Conservation (phyloP, 2,329 filamentous ascomycete species). For the Xylariales sp. region DNA sequence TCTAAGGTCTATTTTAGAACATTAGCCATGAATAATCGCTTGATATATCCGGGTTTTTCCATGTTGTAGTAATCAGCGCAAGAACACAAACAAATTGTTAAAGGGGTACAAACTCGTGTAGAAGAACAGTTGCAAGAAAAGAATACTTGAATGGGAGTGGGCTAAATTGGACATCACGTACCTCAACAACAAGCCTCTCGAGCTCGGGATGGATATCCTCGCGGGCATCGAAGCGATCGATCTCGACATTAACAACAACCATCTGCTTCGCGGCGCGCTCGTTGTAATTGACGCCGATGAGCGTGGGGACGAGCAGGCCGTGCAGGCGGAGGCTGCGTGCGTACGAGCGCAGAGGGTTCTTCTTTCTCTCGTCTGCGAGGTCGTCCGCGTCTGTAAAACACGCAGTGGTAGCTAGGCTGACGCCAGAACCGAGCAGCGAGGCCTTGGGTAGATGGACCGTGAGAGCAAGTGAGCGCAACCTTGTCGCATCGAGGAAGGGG, state of each 20-base stretch:
- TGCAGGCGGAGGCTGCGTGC: slow-evolving; percentile 61
- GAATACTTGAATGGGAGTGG: background rate
- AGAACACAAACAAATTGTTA: background rate
- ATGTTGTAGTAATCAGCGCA: too few species aligned
- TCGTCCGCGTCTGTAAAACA: slow-evolving; percentile 51
- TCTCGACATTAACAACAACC: slow-evolving; percentile 70
- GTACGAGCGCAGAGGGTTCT: slow-evolving; percentile 48
- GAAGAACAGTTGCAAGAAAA: background rate
- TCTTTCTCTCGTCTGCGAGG: slow-evolving; percentile 12
- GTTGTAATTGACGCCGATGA: slow-evolving; percentile 79
- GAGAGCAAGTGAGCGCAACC: slow-evolving; percentile 62
- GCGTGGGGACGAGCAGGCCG: slow-evolving; percentile 70
- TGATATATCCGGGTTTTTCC: background rate
- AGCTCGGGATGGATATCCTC: slow-evolving; percentile 66
- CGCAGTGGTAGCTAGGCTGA: slow-evolving; percentile 62
- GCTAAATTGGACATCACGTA: slow-evolving; percentile 47
- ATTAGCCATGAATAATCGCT: background rate
- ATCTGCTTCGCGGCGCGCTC: slow-evolving; percentile 76
- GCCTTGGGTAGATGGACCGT: slow-evolving; percentile 74
- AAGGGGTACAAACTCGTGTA: background rate
- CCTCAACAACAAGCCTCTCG: slow-evolving; percentile 71
- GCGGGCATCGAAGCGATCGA: slow-evolving; percentile 63
- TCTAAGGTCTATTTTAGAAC: slow-evolving; percentile 59
- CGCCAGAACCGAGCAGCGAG: slow-evolving; percentile 71
- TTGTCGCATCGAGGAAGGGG: slow-evolving; percentile 52